Evolutionary conservation across 768 basidiomycete species (phyloP), one percentile per base, ranked within the genome.

Genomic region (Candolleomyces aberdarensis): DNA sequence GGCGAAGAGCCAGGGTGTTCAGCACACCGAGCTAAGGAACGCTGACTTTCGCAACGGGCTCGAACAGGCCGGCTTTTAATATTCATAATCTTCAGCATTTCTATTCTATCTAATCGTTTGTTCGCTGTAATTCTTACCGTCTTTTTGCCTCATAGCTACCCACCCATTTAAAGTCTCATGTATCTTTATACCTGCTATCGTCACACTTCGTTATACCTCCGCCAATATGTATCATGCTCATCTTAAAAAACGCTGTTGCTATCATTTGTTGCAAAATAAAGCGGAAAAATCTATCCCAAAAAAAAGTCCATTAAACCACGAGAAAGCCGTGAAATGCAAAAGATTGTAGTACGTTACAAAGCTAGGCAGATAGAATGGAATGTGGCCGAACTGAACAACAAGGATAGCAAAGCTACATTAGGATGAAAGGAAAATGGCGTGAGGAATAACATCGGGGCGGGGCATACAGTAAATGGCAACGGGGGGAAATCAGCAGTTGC

Each of bases 41-140:
- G 84, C 84, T 32, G 85, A 89, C 68, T 85, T 88, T 59, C 76
- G 85, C 64, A 85, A 80, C 67, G 85, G 85, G n/a, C 71, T 89
- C 46, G 85, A 87, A 71, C 83, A 82, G 31, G 86, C 87, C 51
- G 87, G 87, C 8, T 89, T 90, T 67, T 88, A 70, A 72, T 19
- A 56, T 20, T 10, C 26, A 36, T 7, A 36, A 36, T 48, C 13
- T 31, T 47, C 29, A 31, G 39, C 44, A 15, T 52, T 52, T 22
- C 22, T 29, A 19, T 22, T 52, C 50, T 15, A 26, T 52, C 50
- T 32, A 26, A 36, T 11, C 36, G 3, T 26, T 36, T 36, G 36
- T 7, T 26, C 14, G 15, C 26, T 52, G 20, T 52, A 26, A 22
- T 32, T 52, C 31, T 26, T n/a, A n/a, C 26, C 11, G 8, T 36